Evolutionary conservation across 2,329 filamentous ascomycete species (phyloP).

Genomic region (Myotisia sp.): DNA sequence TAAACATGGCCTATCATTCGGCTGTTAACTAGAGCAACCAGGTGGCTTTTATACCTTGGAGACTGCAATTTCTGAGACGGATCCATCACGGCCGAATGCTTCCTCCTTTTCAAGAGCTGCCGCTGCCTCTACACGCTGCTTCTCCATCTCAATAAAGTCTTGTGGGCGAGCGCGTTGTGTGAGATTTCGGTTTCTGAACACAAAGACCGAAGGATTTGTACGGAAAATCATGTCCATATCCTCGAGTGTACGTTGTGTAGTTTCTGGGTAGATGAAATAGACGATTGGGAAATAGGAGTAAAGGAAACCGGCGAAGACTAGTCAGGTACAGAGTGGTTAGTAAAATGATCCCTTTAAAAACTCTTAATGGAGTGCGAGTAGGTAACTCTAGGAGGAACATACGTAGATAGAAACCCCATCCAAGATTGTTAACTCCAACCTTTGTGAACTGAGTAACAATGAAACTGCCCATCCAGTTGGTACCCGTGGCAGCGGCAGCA

Average conservation of each 20-base stretch:
- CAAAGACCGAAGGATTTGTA: conserved; percentile 1
- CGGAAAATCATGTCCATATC: conserved; percentile 15
- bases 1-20: no score
- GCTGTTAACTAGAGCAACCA: no score
- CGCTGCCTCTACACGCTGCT: background rate
- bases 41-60: no score
- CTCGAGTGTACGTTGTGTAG: conserved; percentile 33
- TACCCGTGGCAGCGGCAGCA: conserved; percentile 14
- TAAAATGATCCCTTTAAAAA: no score
- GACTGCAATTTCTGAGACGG: no score
- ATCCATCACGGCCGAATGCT: no score
- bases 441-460: conserved; percentile 16
- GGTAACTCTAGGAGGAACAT: background rate
- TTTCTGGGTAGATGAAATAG: conserved; percentile 40
- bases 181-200: conserved; percentile 3
- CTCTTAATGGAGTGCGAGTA: background rate
- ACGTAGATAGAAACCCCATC: conserved; percentile 28
- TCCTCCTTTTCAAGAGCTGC: no score
- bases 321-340: background rate
- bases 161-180: conserved; percentile 3
- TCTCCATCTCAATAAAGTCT: conserved; percentile 3
- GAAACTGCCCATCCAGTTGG: conserved; percentile 18
- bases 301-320: conserved; percentile 26
- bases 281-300: conserved; percentile 28
- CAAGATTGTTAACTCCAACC: conserved; percentile 15